A percentile compares a stretch with the other conserved stretches of the same genome.
Evolutionary conservation across 1,284 basidiomycete species (phyloP).

Genomic region (Ustilago cynodontis): DNA sequence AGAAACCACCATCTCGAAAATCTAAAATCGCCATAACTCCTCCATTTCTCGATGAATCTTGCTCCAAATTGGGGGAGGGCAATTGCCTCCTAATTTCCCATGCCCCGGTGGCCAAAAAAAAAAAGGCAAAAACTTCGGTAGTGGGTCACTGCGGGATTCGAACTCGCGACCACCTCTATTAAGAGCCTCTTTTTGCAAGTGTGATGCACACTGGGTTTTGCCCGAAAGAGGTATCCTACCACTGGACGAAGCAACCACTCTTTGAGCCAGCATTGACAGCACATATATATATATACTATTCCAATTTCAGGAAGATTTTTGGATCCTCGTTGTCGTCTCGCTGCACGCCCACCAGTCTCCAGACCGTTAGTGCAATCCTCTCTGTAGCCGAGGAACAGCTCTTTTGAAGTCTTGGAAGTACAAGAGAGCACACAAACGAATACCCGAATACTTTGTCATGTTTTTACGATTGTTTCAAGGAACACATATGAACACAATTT

Average conservation of each 20-base stretch:
- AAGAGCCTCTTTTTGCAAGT: slow-evolving; percentile 15
- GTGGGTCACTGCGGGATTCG: slow-evolving; percentile 48
- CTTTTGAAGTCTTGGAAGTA: too few relatives aligned
- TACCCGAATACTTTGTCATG: not conserved
- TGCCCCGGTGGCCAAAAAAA: slow-evolving; percentile 14
- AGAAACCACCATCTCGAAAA: slow-evolving; percentile 13
- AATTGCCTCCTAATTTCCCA: not conserved
- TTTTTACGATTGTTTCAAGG: not conserved
- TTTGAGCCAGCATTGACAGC: not conserved
- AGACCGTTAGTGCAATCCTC: too few relatives aligned
- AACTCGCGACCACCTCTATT: slow-evolving; percentile 51
- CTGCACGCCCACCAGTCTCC: too few relatives aligned
- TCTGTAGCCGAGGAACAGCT: too few relatives aligned
- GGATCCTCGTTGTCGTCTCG: too few relatives aligned
- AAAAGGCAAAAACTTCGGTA: slow-evolving; percentile 9
- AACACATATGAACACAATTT: not conserved
- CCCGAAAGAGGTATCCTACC: slow-evolving; percentile 57
- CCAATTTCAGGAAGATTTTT: not conserved
- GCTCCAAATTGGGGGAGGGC: not conserved
- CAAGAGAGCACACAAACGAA: too few relatives aligned
- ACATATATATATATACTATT: not conserved
- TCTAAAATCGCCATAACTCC: slow-evolving; percentile 10
- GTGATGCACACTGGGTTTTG: slow-evolving; percentile 33
- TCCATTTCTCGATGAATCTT: slow-evolving; percentile 12
- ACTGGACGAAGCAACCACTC: slow-evolving; percentile 51